Evolutionary conservation across 306 rosid species (phyloP).

Genomic region (Myrica gale): DNA sequence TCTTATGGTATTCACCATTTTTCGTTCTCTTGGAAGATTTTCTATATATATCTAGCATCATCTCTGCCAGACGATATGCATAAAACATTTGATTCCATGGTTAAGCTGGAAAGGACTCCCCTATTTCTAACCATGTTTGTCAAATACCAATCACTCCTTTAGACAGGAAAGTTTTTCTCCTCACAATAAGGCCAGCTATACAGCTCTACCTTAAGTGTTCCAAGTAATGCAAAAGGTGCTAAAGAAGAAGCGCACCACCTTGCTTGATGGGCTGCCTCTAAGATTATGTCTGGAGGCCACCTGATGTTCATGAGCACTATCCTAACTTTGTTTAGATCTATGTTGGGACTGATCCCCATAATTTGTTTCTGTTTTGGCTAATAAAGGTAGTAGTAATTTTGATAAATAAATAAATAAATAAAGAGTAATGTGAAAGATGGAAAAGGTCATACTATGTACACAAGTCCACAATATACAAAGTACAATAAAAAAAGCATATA

Average conservation of each 20-base stretch:
- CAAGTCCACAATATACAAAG: background rate
- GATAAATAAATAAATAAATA: too few species aligned
- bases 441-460: background rate
- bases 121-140: background rate
- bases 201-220: background rate
- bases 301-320: too few species aligned
- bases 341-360: too few species aligned
- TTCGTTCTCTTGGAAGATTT: background rate
- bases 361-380: too few species aligned
- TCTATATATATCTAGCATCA: background rate
- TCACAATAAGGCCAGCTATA: background rate
- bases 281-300: too few species aligned
- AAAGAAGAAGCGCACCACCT: too few species aligned
- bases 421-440: background rate
- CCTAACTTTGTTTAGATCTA: too few species aligned
- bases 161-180: background rate
- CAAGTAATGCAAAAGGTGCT: too few species aligned
- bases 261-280: too few species aligned
- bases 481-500: background rate
- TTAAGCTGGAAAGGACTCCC: background rate
- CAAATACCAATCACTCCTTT: too few species aligned
- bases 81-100: background rate
- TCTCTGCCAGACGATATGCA: background rate
- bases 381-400: too few species aligned
- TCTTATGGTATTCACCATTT: background rate